Evolutionary conservation across 2,329 filamentous ascomycete species (phyloP), one percentile per base, ranked within the genome.

Genomic region (Aureobasidium zeae): DNA sequence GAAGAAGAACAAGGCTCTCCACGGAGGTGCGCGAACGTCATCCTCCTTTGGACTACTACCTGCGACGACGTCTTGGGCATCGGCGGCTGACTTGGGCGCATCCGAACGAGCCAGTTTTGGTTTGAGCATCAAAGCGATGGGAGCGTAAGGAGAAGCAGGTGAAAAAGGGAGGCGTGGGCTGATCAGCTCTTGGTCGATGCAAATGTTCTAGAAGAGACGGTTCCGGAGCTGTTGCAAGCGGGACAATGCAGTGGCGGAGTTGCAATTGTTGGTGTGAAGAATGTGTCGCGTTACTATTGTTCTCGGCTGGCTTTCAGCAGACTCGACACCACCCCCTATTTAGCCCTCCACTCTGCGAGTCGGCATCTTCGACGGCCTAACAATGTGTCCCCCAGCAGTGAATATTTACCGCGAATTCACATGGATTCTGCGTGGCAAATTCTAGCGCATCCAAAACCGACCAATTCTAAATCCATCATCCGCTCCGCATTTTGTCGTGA

Each of bases 1-100:
- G 59, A 93, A 94, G 30, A 67, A 66, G 59, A 94, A 89, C 3
- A 95, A 70, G 1, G 68, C 66, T 32, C 63, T 67, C 72, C 72
- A 78, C 44, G 48, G 54, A 32, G 51, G 56, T 9, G 39, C 48
- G 24, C 48, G 51, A 28, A 37, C 45, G 35, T 28, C 45, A 38
- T 46, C 39, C 15, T 47, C 45, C 7, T 24, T 37, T 12, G 20
- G 2, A 15, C 9, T n/a, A 20, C 31, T 31, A 13, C 26, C 16
- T 6, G 45, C 24, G 22, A 26, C 30, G 24, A 21, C 25, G 15
- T 38, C 39, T 22, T 38, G 34, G 15, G 41, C 19, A 21, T 42
- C 8, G 8, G n/a, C n/a, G n/a, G 10, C 19, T 15, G 28, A 21
- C 26, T 21, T 15, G 4, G 21, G 10, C 35, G 16, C 29, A 17